These are phyloP conservation scores for Patellifolia procumbens DNA, from an alignment of 179 eudicot genomes.

Conservation along the genomic window DNA sequence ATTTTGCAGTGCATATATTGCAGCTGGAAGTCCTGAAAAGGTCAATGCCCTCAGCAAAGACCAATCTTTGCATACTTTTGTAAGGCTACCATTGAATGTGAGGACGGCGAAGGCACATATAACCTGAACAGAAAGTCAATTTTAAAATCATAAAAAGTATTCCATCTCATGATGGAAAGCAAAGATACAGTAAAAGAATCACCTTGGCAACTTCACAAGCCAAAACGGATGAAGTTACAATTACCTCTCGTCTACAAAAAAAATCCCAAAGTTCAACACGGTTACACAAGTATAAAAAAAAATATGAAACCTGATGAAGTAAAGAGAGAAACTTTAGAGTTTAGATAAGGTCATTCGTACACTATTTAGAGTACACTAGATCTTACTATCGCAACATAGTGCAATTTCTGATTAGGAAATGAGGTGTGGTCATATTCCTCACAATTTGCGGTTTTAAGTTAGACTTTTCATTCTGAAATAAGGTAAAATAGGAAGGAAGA, in stretches of 20 bases:
- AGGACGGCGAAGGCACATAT: conserved; percentile 67
- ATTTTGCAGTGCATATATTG: conserved; percentile 89
- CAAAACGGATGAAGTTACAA: conserved; percentile 87
- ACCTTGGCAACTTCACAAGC: conserved; percentile 89
- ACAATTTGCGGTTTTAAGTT: no score
- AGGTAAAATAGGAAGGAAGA: background rate
- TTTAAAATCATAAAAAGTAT: conserved; percentile 5
- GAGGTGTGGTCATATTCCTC: background rate
- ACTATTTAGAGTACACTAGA: background rate
- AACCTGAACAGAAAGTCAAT: conserved; percentile 44
- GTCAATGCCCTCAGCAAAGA: conserved; percentile 73
- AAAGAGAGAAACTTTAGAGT: background rate
- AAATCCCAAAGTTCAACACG: conserved; percentile 14
- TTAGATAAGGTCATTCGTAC: background rate
- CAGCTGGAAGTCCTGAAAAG: conserved; percentile 94
- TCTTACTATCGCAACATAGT: no score
- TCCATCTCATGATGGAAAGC: conserved; percentile 3
- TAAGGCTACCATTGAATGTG: conserved; percentile 68
- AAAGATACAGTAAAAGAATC: conserved; percentile 10
- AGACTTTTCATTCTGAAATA: background rate
- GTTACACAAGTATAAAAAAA: background rate
- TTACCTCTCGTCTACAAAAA: conserved; percentile 75
- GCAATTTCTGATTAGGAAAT: background rate
- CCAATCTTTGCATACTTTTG: conserved; percentile 78
- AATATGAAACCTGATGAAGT: background rate